Percentiles rank a stretch among this genome's conserved stretches.
Conservation (phyloP, 1,139 yeast genomes). For the Yamadazyma spencermartinsiae region DNA sequence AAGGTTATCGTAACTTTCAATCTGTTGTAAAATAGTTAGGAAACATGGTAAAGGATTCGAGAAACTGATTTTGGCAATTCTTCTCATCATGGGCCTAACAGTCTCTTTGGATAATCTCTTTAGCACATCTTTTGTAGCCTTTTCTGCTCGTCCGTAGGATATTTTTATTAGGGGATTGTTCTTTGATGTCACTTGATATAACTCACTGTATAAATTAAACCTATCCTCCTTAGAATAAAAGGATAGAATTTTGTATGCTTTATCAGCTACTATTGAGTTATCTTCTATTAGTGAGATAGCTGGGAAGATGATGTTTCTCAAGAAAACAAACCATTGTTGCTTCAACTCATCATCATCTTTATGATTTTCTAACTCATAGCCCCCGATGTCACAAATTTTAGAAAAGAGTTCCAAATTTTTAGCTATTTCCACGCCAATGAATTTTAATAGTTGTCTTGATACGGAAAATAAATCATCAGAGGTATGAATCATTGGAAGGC, state of each 20-base stretch:
- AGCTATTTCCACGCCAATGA: slow-evolving; percentile 61
- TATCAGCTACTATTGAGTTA: slow-evolving; percentile 64
- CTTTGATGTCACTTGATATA: slow-evolving; percentile 58
- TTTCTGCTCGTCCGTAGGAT: slow-evolving; percentile 71
- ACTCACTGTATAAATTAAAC: slow-evolving; percentile 82
- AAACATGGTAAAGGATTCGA: slow-evolving; percentile 83
- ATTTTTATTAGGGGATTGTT: slow-evolving; percentile 59
- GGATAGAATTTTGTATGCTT: slow-evolving; percentile 56
- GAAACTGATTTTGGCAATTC: slow-evolving; percentile 73
- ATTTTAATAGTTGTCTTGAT: slow-evolving; percentile 52
- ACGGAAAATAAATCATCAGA: slow-evolving; percentile 46
- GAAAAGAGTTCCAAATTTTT: slow-evolving; percentile 49
- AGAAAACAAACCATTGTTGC: slow-evolving; percentile 58
- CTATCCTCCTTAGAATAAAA: slow-evolving; percentile 63
- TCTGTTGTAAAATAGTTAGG: slow-evolving; percentile 61
- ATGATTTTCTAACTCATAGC: slow-evolving; percentile 30
- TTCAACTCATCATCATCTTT: slow-evolving; percentile 24
- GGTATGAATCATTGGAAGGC: slow-evolving; percentile 37
- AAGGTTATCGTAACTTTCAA: slow-evolving; percentile 91
- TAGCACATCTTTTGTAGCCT: slow-evolving; percentile 75
- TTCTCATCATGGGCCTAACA: slow-evolving; percentile 72
- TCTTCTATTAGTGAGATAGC: slow-evolving; percentile 59
- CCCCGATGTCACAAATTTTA: slow-evolving; percentile 63
- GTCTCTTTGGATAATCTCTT: slow-evolving; percentile 89
- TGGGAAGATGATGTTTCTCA: slow-evolving; percentile 69